Evolutionary conservation across 1,284 basidiomycete species (phyloP), one percentile per base, ranked within the genome.

Genomic region (Puccinia coronata): DNA sequence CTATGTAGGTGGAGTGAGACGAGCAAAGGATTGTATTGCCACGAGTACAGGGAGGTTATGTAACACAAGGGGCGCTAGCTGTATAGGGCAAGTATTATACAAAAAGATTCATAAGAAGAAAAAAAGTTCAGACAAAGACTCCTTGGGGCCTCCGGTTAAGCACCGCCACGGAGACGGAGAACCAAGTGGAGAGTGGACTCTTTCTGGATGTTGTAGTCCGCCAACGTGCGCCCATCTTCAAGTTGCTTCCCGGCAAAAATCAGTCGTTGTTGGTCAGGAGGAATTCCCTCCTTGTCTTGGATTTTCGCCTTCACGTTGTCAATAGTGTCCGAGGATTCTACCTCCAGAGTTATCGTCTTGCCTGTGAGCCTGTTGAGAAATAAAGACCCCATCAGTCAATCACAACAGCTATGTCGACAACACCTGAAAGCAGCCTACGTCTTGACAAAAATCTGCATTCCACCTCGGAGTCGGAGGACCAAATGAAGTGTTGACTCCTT

Each of bases 381-480:
- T 14, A 25, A 82, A 84, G 84, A 83, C 25, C 3, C 47, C 47
- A 20, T n/a, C 1, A 28, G 53, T 59, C 18, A 59, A n/a, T 84
- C 84, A 84, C 84, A 84, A 82, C 82, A 85, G n/a, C n/a, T 57
- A 31, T 39, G 39, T 31, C 41, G 12, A n/a, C 2, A 57, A 25
- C 55, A n/a, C 5, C 18, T n/a, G n/a, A n/a, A 23, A 5, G 51
- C n/a, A 16, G 39, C 67, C 57, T 39, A 73, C 71, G 71, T 73
- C 84, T 86, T 86, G 82, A 86, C 85, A n/a, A n/a, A n/a, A n/a
- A n/a, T n/a, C n/a, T n/a, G n/a, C n/a, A n/a, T n/a, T n/a, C n/a
- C n/a, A n/a, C 93, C 85, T 90, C 91, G 89, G 61, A 92, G 90
- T 87, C 93, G 91, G 82, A 98, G 91, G 92, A 92, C n/a, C n/a